Conservation (phyloP, 1,284 basidiomycete species). For the Ganoderma resinaceum region DNA sequence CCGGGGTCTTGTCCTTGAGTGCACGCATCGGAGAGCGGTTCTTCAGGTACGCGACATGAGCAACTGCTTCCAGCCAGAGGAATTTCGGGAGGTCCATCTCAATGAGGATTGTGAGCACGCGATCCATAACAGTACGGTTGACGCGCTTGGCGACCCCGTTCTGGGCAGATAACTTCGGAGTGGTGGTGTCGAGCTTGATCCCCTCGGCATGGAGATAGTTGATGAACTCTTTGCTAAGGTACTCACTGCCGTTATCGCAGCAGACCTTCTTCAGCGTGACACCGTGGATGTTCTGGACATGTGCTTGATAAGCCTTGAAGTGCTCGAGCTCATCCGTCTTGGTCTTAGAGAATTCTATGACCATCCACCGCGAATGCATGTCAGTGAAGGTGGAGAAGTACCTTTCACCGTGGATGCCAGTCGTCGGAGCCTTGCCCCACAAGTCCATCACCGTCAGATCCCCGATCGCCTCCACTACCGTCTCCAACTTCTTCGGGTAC, state of each 20-base stretch:
- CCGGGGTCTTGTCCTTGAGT: not conserved
- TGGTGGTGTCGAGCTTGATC: constrained; percentile 35
- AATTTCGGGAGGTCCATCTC: not conserved
- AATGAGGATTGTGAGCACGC: not conserved
- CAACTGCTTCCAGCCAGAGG: not conserved
- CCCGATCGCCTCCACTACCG: constrained; percentile 36
- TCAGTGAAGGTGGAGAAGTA: constrained; percentile 42
- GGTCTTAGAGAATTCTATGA: constrained; percentile 30
- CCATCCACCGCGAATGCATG: constrained; percentile 26
- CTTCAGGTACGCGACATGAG: not conserved
- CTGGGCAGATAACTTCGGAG: constrained; percentile 7
- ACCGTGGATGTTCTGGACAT: constrained; percentile 17
- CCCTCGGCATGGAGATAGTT: not conserved
- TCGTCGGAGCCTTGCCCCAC: constrained; percentile 45
- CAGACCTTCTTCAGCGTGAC: constrained; percentile 31
- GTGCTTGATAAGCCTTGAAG: constrained; percentile 36
- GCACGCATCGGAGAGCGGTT: not conserved
- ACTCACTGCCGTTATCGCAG: constrained; percentile 32
- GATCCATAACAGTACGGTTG: not conserved
- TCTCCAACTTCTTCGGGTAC: constrained; percentile 25
- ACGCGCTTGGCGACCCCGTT: not conserved
- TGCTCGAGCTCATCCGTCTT: constrained; percentile 34
- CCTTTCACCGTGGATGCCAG: constrained; percentile 33
- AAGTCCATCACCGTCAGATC: constrained; percentile 46
- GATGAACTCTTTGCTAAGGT: not conserved